Base-by-base conservation (phyloP, 2,329 filamentous ascomycete genomes). In the Sporothrix sp. region DNA sequence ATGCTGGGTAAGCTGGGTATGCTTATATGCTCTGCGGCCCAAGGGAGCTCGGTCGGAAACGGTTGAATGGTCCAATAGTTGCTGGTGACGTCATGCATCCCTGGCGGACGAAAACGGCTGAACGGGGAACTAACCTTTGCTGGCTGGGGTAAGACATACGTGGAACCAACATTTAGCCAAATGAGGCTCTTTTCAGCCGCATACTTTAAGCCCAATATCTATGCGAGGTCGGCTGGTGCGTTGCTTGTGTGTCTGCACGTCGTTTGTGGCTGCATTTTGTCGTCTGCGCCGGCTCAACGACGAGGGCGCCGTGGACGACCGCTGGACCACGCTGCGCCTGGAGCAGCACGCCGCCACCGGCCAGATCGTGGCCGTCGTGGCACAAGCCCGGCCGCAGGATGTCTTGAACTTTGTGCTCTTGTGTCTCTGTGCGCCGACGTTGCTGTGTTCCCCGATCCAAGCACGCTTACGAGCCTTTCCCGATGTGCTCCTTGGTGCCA, bases 301-400 rank as follows among this genome's bases (percentile, higher is more conserved):
- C 25, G 84, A 89, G 61, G 85, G 85, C 0, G 77, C 82, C 0
- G 79, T 88, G 14, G 84, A 89, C 57, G 81, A 88, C 58, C 75
- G 82, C 3, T 90, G 85, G 84, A 83, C 78, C 0, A 77, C 80
- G 52, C 66, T 90, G 3, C 74, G 74, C 4, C 67, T 89, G 1
- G 73, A 78, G 25, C 70, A 69, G 30, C 78, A 86, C 52, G 79
- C 86, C 53, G 58, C 59, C 10, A 81, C 75, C 0, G 78, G 79
- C 1, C 63, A 71, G 13, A 64, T 85, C 1, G 69, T 76, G 46
- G 80, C 87, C 16, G 65, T 86, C 44, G 44, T 30, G 33, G 14
- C 23, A 37, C 33, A 36, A 27, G 9, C 18, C 16, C 42, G 23
- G 28, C n/a, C 18, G n/a, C 6, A 44, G 7, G 23, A 14, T 42